These are phyloP conservation scores for Pleurotus pulmonarius DNA, from an alignment of 768 basidiomycete genomes.

Conservation along the genomic window DNA sequence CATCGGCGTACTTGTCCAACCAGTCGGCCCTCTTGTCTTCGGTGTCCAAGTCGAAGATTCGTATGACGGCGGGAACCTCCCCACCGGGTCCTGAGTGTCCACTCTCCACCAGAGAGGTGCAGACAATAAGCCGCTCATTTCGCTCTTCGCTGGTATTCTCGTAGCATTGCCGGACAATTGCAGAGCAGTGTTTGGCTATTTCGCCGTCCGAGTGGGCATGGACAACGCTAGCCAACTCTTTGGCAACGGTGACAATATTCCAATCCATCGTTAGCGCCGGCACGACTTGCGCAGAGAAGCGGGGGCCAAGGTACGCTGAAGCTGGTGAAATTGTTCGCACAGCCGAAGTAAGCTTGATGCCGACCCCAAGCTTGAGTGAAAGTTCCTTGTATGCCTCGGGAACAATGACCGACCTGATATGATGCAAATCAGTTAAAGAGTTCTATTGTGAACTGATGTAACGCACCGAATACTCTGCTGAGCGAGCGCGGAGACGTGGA, in stretches of 20 bases:
- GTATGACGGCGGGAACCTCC: slow-evolving; percentile 42
- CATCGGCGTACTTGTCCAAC: slow-evolving; percentile 40
- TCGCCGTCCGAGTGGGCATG: slow-evolving; percentile 44
- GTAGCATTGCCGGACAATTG: slow-evolving; percentile 49
- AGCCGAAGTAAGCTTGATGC: slow-evolving; percentile 55
- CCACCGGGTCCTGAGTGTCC: slow-evolving; percentile 46
- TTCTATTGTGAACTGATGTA: not conserved
- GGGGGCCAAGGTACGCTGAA: slow-evolving; percentile 51
- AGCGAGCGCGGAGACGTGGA: slow-evolving; percentile 38
- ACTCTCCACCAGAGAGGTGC: slow-evolving; percentile 52
- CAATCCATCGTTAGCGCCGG: slow-evolving; percentile 45
- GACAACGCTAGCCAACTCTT: slow-evolving; percentile 52
- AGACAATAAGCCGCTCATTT: slow-evolving; percentile 51
- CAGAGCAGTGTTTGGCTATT: slow-evolving; percentile 51
- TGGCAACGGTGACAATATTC: slow-evolving; percentile 48
- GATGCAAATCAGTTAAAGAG: not conserved
- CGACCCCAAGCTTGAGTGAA: slow-evolving; percentile 52
- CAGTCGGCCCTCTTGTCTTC: slow-evolving; percentile 45
- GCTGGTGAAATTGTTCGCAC: slow-evolving; percentile 59
- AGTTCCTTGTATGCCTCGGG: slow-evolving; percentile 41
- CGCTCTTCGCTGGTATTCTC: slow-evolving; percentile 44
- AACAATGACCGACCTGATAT: slow-evolving; percentile 46
- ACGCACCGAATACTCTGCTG: slow-evolving; percentile 53
- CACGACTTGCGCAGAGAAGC: slow-evolving; percentile 50
- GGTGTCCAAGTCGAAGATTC: slow-evolving; percentile 47